Conservation (phyloP, 2,329 filamentous ascomycete genomes). For the Exutisphaerella laricina region DNA sequence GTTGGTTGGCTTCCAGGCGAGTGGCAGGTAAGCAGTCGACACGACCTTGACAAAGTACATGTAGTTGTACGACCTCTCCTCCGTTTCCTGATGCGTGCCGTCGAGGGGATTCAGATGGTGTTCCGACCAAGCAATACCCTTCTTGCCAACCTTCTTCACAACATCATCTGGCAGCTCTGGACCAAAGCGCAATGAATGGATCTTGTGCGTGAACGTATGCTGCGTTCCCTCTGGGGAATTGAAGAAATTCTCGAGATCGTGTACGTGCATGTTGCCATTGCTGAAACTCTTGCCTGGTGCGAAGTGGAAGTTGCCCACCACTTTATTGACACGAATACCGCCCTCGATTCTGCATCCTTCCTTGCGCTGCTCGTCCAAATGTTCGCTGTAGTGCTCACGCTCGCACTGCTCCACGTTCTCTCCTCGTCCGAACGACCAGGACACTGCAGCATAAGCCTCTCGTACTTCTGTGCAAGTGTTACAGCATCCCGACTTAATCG, state of each 20-base stretch:
- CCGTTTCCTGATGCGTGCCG: constrained; percentile 66
- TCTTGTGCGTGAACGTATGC: constrained; percentile 83
- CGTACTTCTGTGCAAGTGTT: constrained; percentile 96
- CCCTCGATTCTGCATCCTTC: constrained; percentile 96
- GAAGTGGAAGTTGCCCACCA: constrained; percentile 97
- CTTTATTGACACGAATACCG: constrained; percentile 91
- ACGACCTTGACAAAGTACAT: constrained; percentile 99
- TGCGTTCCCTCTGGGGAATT: constrained; percentile 50
- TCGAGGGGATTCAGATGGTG: constrained; percentile 93
- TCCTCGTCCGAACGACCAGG: constrained; percentile 91
- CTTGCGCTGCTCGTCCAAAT: constrained; percentile 75
- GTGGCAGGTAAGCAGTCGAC: constrained; percentile 85
- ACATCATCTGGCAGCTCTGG: constrained; percentile 77
- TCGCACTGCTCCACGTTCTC: constrained; percentile 92
- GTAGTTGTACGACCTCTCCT: constrained; percentile 84
- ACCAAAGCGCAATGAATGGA: constrained; percentile 88
- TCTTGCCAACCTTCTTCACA: constrained; percentile 56
- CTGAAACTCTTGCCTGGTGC: constrained; percentile 94
- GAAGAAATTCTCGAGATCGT: constrained; percentile 95
- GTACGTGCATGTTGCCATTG: constrained; percentile 93
- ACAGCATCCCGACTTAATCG: constrained; percentile 80
- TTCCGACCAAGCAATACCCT: constrained; percentile 66
- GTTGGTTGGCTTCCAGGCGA: constrained; percentile 71
- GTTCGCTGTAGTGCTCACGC: constrained; percentile 88
- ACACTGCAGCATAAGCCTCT: constrained; percentile 82